A percentile compares a stretch with the other conserved stretches of the same genome.
phyloP scores from a whole-genome alignment of 2,329 filamentous ascomycete genomes.

The Echinosphaeria canescens region DNA sequence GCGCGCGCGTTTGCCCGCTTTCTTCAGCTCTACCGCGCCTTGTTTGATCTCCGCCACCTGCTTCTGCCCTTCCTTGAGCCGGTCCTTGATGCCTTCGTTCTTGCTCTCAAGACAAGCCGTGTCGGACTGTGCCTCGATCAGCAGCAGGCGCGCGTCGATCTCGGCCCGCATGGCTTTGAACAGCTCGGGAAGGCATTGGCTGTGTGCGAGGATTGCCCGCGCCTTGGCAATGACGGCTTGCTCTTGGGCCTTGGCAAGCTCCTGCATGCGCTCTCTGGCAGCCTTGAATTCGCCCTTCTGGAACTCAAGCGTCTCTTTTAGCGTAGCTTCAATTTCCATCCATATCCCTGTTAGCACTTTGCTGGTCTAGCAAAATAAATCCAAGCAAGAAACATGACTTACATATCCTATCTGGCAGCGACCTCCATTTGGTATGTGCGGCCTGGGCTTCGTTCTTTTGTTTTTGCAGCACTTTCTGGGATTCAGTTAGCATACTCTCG shows the following conservation, averaged over 20 bases:
- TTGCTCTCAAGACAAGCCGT: slow-evolving; percentile 42
- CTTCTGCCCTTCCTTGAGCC: slow-evolving; percentile 22
- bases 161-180: slow-evolving; percentile 38
- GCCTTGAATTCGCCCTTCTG: slow-evolving; percentile 7
- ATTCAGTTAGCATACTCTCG: slow-evolving; percentile 3
- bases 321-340: neutral
- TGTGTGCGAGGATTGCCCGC: slow-evolving; percentile 24
- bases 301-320: too few species aligned
- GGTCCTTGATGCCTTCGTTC: slow-evolving; percentile 33
- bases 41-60: slow-evolving; percentile 16
- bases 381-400: too few species aligned
- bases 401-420: slow-evolving; percentile 52
- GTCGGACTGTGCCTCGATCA: slow-evolving; percentile 72
- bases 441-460: slow-evolving; percentile 50
- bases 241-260: slow-evolving; percentile 20
- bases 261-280: slow-evolving; percentile 9
- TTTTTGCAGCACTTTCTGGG: slow-evolving; percentile 23
- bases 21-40: slow-evolving; percentile 16
- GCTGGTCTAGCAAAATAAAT: too few species aligned
- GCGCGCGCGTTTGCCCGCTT: slow-evolving; percentile 12
- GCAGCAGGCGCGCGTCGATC: slow-evolving; percentile 45
- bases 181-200: slow-evolving; percentile 39
- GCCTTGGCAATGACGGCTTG: slow-evolving; percentile 31
- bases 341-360: neutral
- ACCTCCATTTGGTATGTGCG: slow-evolving; percentile 39